Percentiles rank a stretch among this genome's conserved stretches.
These are phyloP conservation scores for Hypoxylon sp. DNA, from an alignment of 2,329 filamentous ascomycete species.

Conservation along the genomic window DNA sequence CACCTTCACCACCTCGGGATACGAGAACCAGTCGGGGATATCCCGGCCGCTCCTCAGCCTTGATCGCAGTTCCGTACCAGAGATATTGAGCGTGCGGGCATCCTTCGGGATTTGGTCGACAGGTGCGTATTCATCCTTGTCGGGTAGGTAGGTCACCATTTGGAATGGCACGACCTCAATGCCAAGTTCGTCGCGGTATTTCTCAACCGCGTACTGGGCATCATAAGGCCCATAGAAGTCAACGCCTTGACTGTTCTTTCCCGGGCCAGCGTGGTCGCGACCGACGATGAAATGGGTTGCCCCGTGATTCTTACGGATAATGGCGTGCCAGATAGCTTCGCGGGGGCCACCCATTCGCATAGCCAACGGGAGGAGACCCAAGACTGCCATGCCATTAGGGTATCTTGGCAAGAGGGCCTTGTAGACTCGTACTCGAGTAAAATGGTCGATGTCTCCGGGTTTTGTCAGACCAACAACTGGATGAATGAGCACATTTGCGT, in stretches of 20 bases:
- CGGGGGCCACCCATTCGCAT: conserved; percentile 99
- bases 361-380: conserved; percentile 93
- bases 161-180: conserved; percentile 99
- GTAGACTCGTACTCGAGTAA: conserved; percentile 98
- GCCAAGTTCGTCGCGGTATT: conserved; percentile 95
- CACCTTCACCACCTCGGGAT: conserved; percentile 97
- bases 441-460: conserved; percentile 99
- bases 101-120: conserved; percentile 89
- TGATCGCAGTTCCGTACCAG: conserved; percentile 89
- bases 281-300: conserved; percentile 99
- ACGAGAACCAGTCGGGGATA: conserved; percentile 99
- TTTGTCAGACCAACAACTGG: conserved; percentile 98
- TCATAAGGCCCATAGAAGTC: conserved; percentile 99
- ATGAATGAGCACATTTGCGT: conserved; percentile 99
- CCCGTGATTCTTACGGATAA: conserved; percentile 99
- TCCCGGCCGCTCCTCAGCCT: conserved; percentile 92
- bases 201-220: conserved; percentile 94
- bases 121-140: conserved; percentile 95
- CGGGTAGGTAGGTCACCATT: conserved; percentile 99
- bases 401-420: conserved; percentile 96
- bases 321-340: conserved; percentile 99
- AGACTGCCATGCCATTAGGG: conserved; percentile 98
- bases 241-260: conserved; percentile 96
- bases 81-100: conserved; percentile 89
- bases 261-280: conserved; percentile 96